These are phyloP conservation scores for Galium porrigens DNA, from an alignment of 305 asterid genomes.

Conservation along the genomic window DNA sequence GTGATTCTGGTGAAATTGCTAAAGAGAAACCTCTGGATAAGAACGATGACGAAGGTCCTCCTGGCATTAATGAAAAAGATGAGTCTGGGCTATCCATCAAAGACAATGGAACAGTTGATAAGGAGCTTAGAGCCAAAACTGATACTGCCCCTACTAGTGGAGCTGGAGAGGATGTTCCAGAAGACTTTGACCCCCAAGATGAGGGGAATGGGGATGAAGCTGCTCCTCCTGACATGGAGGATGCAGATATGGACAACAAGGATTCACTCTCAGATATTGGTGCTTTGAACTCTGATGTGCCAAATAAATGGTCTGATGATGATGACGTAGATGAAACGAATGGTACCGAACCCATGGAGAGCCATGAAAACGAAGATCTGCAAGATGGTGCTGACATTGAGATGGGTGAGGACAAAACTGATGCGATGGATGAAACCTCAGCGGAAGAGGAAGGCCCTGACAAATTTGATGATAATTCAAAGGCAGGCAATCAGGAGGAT, in stretches of 20 bases:
- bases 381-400: constrained; percentile 27
- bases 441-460: constrained; percentile 32
- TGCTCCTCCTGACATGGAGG: constrained; percentile 37
- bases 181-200: constrained; percentile 25
- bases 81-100: constrained; percentile 64
- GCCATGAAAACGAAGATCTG: constrained; percentile 36
- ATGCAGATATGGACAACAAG: constrained; percentile 47
- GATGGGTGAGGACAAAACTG: constrained; percentile 27
- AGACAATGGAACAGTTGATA: constrained; percentile 33
- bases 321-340: constrained; percentile 31
- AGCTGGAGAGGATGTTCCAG: constrained; percentile 33
- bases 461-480: constrained; percentile 30
- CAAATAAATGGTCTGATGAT: constrained; percentile 31
- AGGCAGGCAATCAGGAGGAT: constrained; percentile 26
- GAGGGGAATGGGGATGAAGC: constrained; percentile 39
- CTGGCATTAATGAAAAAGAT: constrained; percentile 41
- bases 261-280: constrained; percentile 53
- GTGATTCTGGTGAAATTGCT: constrained; percentile 47
- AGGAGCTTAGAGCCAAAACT: constrained; percentile 68
- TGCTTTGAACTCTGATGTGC: constrained; percentile 49
- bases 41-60: constrained; percentile 35
- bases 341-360: constrained; percentile 38
- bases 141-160: constrained; percentile 40
- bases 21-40: constrained; percentile 62
- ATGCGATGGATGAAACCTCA: constrained; percentile 24